Percentiles rank a stretch among this genome's conserved stretches.
phyloP scores from a whole-genome alignment of 2,329 filamentous ascomycete genomes.

The Fusarium sororula region DNA sequence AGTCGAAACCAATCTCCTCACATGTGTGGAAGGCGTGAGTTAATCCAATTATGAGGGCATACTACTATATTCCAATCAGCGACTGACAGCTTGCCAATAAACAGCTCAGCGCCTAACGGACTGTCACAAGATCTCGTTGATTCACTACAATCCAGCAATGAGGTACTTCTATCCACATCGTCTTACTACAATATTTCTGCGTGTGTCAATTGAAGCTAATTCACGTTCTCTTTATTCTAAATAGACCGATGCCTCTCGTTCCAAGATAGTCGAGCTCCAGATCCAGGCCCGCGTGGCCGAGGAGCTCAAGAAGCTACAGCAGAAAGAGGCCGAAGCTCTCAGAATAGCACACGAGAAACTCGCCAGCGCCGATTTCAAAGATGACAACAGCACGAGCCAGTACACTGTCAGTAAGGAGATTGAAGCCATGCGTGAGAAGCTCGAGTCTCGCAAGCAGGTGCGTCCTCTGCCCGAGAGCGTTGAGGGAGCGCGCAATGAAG shows the following conservation, averaged over 20 bases:
- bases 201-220: slow-evolving; percentile 22
- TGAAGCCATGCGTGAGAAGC: slow-evolving; percentile 64
- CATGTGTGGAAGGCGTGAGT: slow-evolving; percentile 66
- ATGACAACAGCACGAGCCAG: slow-evolving; percentile 47
- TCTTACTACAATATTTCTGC: neutral
- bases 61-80: neutral
- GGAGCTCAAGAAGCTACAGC: slow-evolving; percentile 83
- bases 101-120: slow-evolving; percentile 57
- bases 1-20: slow-evolving; percentile 61
- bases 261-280: slow-evolving; percentile 83
- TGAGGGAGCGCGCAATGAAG: slow-evolving; percentile 76
- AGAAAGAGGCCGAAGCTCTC: slow-evolving; percentile 75
- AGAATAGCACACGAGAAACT: slow-evolving; percentile 73
- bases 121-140: slow-evolving; percentile 85
- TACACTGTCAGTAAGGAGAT: slow-evolving; percentile 68
- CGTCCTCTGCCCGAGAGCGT: slow-evolving; percentile 76
- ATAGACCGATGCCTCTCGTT: slow-evolving; percentile 88
- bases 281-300: slow-evolving; percentile 86
- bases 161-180: slow-evolving; percentile 66
- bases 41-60: neutral
- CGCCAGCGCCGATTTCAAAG: slow-evolving; percentile 55
- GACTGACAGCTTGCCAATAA: slow-evolving; percentile 42
- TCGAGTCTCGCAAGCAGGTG: slow-evolving; percentile 71
- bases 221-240: neutral
- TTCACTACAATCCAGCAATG: slow-evolving; percentile 82